These are phyloP conservation scores for Verbena officinalis DNA, from an alignment of 257 asterid genomes.

Conservation along the genomic window DNA sequence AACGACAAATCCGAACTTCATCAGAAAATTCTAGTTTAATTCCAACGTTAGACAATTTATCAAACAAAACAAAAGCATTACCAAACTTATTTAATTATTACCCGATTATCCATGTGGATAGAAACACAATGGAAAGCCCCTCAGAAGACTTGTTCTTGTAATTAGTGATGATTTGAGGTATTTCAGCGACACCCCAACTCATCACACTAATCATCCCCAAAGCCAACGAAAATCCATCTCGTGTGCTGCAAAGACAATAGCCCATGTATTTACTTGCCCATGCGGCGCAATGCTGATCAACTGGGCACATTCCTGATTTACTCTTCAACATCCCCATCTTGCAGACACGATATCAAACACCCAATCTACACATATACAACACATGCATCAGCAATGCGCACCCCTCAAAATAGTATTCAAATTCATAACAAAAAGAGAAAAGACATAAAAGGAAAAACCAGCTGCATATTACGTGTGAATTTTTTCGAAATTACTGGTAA, in stretches of 20 bases:
- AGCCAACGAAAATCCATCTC: conserved; percentile 38
- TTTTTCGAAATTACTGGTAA: neutral
- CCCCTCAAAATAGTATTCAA: neutral
- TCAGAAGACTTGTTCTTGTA: conserved; percentile 55
- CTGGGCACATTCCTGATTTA: conserved; percentile 37
- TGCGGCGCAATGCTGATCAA: conserved; percentile 37
- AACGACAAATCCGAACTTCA: neutral
- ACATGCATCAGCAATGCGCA: conserved; percentile 25
- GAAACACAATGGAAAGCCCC: conserved; percentile 63
- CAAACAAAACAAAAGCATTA: neutral
- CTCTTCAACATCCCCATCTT: conserved; percentile 34
- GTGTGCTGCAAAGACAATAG: conserved; percentile 42
- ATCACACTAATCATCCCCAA: conserved; percentile 65
- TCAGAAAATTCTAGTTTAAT: conserved; percentile 4
- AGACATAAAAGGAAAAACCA: neutral
- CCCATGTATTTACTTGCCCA: conserved; percentile 43
- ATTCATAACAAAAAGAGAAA: neutral
- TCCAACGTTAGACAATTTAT: conserved; percentile 18
- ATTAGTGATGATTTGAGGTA: conserved; percentile 74
- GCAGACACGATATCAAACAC: neutral
- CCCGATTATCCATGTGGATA: conserved; percentile 79
- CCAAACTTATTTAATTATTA: conserved; percentile 10
- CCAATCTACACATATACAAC: conserved; percentile 8
- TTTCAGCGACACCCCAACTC: conserved; percentile 75
- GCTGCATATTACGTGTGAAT: neutral